Base-by-base conservation (phyloP, 179 eudicot species). In the Beta macrorhiza region DNA sequence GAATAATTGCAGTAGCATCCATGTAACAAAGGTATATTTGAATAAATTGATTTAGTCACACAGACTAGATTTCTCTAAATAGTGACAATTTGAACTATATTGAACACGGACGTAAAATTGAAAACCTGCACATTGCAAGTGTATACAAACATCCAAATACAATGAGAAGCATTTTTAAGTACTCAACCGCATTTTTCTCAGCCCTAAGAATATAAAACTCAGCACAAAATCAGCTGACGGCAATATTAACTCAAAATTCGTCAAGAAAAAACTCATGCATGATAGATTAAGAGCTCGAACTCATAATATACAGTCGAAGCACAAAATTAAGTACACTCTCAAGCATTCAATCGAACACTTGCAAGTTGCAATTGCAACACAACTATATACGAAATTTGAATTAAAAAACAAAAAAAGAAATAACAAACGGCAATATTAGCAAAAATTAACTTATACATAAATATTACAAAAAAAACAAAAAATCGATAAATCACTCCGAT, bases 221-320 rank as follows among this genome's bases (percentile, higher is more conserved):
- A 20, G 25, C 10, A 67, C 25, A 19, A 51, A 37, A 70, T 12
- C 7, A 37, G 15, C 47, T 20, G 25, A 22, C 29, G 11, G 11
- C n/a, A 45, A 82, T 52, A 29, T 7, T 17, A 81, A 44, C 79
- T n/a, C 4, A 57, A 65, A 65, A 53, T 16, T 29, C 17, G 53
- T 47, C 45, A 56, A 69, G 22, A 70, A 69, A 79, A 79, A 7
- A 5, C 80, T 25, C 78, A 78, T 78, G 84, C 84, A 82, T 62
- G 78, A 71, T 8, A 7, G 72, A 62, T 77, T 20, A 32, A 56
- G 7, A 32, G n/a, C 69, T 44, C 53, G 14, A 75, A 76, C 25
- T 17, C 63, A 13, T 12, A 65, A 64, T 47, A 47, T 75, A 75
- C 44, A 67, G 74, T 32, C 56, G 15, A 25, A 37, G 3, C 70